Percentiles rank a stretch among this genome's conserved stretches.
phyloP scores from a whole-genome alignment of 2,329 filamentous ascomycete species.

The Cladosporium oxysporum region DNA sequence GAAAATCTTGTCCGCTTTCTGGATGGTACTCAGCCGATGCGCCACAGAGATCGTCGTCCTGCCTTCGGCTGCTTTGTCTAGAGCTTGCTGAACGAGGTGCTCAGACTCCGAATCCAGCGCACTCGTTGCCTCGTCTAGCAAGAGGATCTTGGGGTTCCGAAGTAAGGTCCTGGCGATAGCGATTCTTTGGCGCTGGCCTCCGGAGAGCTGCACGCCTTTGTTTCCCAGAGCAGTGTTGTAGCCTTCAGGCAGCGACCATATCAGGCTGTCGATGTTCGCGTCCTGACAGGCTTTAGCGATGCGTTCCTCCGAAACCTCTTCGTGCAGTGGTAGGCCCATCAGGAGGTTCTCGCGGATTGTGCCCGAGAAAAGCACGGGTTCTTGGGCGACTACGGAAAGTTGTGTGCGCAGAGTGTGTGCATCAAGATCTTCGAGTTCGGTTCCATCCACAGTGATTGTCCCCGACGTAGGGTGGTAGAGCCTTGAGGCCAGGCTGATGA shows the following conservation, averaged over 20 bases:
- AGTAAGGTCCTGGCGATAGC: slow-evolving; percentile 29
- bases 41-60: slow-evolving; percentile 47
- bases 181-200: slow-evolving; percentile 31
- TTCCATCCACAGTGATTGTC: slow-evolving; percentile 53
- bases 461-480: slow-evolving; percentile 71
- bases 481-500: slow-evolving; percentile 61
- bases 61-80: slow-evolving; percentile 32
- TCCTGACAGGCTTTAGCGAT: slow-evolving; percentile 39
- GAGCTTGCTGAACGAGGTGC: slow-evolving; percentile 32
- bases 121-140: slow-evolving; percentile 31
- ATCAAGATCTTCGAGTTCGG: slow-evolving; percentile 39
- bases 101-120: slow-evolving; percentile 31
- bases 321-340: slow-evolving; percentile 24
- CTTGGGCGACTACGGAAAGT: slow-evolving; percentile 49
- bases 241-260: slow-evolving; percentile 32
- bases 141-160: slow-evolving; percentile 26
- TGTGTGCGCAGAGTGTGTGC: slow-evolving; percentile 43
- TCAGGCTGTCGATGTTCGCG: slow-evolving; percentile 27
- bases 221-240: slow-evolving; percentile 28
- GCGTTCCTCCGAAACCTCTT: slow-evolving; percentile 35
- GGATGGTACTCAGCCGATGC: slow-evolving; percentile 46
- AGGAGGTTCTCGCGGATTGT: slow-evolving; percentile 44
- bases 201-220: slow-evolving; percentile 29
- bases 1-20: slow-evolving; percentile 44
- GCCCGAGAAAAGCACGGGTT: slow-evolving; percentile 50